Conservation (phyloP, 257 asterid species). For the Euphrasia confusa region DNA sequence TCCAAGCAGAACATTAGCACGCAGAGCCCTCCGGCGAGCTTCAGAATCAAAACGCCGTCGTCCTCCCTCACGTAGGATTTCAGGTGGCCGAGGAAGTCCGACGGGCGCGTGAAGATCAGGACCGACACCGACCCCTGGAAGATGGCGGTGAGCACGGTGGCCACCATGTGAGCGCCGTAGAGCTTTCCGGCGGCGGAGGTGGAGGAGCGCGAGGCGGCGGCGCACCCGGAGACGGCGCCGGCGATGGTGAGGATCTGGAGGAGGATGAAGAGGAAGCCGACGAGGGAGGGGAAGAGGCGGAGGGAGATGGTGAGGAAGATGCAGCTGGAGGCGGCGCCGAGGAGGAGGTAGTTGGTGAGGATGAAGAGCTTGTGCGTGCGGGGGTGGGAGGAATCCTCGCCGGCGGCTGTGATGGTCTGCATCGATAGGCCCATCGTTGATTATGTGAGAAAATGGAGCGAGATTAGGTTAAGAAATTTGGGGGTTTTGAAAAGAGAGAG, state of each 20-base stretch:
- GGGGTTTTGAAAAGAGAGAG: too few relatives aligned
- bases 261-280: conserved; percentile 56
- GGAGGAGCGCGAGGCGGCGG: conserved; percentile 53
- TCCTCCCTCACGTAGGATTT: conserved; percentile 77
- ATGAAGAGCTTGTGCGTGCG: conserved; percentile 54
- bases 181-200: conserved; percentile 25
- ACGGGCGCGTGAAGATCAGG: conserved; percentile 63
- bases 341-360: conserved; percentile 45
- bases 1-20: conserved; percentile 63
- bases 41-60: conserved; percentile 65
- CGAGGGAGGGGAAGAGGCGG: conserved; percentile 59
- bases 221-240: conserved; percentile 62
- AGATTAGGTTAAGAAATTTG: too few relatives aligned
- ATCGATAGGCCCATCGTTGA: too few relatives aligned
- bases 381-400: neutral
- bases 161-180: conserved; percentile 85
- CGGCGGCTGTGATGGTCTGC: too few relatives aligned
- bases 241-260: conserved; percentile 66
- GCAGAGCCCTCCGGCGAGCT: conserved; percentile 69
- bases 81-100: conserved; percentile 57
- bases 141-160: conserved; percentile 77
- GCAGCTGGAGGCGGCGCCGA: conserved; percentile 73
- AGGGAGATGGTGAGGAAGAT: conserved; percentile 74
- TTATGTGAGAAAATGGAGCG: too few relatives aligned
- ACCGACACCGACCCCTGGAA: conserved; percentile 84